Evolutionary conservation across 768 basidiomycete genomes (phyloP).

Genomic region (Suillus alpinus): DNA sequence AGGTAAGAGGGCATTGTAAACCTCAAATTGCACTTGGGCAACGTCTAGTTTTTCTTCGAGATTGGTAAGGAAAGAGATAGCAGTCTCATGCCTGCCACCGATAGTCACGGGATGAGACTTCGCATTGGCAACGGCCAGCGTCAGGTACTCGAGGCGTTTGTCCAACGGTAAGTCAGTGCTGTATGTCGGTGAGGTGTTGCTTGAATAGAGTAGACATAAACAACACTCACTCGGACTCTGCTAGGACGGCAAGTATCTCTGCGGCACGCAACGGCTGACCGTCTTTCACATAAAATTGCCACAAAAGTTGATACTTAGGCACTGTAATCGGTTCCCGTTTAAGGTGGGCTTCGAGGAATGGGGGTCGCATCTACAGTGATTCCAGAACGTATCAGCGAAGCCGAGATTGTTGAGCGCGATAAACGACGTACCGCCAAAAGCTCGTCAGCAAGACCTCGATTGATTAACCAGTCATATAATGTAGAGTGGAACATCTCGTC

Average conservation of each 20-base stretch:
- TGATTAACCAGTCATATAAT: slow-evolving; percentile 92
- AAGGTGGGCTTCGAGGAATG: slow-evolving; percentile 87
- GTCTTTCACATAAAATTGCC: slow-evolving; percentile 97
- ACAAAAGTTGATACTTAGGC: slow-evolving; percentile 83
- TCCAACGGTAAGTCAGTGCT: slow-evolving; percentile 71
- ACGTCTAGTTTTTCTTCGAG: slow-evolving; percentile 97
- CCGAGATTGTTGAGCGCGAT: neutral
- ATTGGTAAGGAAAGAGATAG: slow-evolving; percentile 93
- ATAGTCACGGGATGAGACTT: slow-evolving; percentile 88
- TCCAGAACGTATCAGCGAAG: slow-evolving; percentile 11
- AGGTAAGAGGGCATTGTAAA: slow-evolving; percentile 65
- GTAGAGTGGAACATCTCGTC: slow-evolving; percentile 95
- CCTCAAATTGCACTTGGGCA: slow-evolving; percentile 93
- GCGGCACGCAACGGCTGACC: slow-evolving; percentile 87
- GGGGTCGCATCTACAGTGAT: slow-evolving; percentile 67
- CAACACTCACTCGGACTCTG: slow-evolving; percentile 75
- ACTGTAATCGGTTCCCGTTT: slow-evolving; percentile 75
- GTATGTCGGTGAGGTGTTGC: neutral
- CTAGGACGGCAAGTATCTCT: slow-evolving; percentile 75
- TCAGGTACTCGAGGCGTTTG: slow-evolving; percentile 84
- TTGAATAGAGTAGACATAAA: neutral
- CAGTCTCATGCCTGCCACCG: slow-evolving; percentile 76
- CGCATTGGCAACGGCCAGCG: slow-evolving; percentile 91
- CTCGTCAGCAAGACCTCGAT: slow-evolving; percentile 77
- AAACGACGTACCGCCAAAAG: slow-evolving; percentile 73